Conservation (phyloP, 441 rosid species). For the Adansonia grandidieri region DNA sequence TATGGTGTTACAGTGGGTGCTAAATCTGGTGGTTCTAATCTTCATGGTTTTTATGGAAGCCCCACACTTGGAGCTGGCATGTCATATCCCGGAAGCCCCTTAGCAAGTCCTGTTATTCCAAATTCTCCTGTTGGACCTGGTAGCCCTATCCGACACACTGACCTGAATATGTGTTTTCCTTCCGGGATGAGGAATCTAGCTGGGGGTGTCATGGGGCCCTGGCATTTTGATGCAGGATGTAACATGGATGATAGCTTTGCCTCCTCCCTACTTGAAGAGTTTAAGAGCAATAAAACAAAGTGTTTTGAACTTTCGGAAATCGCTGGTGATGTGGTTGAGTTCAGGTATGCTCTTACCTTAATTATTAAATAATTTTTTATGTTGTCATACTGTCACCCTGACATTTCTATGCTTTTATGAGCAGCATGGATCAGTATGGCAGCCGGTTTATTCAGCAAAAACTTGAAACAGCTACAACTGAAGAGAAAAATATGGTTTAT, state of each 20-base stretch:
- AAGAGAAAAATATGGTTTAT: conserved; percentile 85
- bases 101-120: conserved; percentile 60
- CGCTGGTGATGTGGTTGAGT: conserved; percentile 78
- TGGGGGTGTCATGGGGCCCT: conserved; percentile 61
- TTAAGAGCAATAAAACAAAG: conserved; percentile 78
- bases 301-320: conserved; percentile 81
- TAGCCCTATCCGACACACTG: conserved; percentile 71
- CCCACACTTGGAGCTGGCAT: conserved; percentile 63
- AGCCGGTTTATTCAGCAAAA: conserved; percentile 94
- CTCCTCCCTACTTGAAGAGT: conserved; percentile 84
- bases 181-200: conserved; percentile 56
- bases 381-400: conserved; percentile 7
- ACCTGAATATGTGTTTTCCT: conserved; percentile 55
- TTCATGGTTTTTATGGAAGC: conserved; percentile 64
- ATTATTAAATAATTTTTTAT: background rate
- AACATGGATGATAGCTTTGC: conserved; percentile 59
- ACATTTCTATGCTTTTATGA: conserved; percentile 17
- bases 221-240: conserved; percentile 60
- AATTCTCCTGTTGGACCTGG: conserved; percentile 64
- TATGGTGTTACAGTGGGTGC: conserved; percentile 53
- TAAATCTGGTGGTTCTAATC: conserved; percentile 62
- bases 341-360: conserved; percentile 54
- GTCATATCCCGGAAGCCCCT: conserved; percentile 77
- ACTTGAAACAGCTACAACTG: conserved; percentile 75
- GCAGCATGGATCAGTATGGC: conserved; percentile 92